These are phyloP conservation scores for Termitomyces sp. DNA, from an alignment of 768 basidiomycete species.

Conservation along the genomic window DNA sequence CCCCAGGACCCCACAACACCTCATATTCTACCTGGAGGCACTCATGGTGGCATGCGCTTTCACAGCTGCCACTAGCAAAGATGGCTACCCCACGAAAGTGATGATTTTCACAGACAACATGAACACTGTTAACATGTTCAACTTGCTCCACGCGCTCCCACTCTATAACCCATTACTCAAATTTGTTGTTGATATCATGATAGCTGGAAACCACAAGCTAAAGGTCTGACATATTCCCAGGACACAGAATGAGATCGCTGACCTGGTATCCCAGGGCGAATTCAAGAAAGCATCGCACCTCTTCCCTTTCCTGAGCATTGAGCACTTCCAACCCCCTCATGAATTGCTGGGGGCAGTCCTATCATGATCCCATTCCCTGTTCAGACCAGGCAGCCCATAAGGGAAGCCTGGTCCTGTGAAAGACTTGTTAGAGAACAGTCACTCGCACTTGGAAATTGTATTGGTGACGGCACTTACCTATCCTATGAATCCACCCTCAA, in stretches of 20 bases:
- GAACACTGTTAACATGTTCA: constrained; percentile 21
- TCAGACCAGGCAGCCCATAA: constrained; percentile 25
- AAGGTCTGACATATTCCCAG: constrained; percentile 15
- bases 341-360: too few relatives aligned
- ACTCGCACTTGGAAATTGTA: constrained; percentile 18
- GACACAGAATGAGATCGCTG: too few relatives aligned
- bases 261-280: too few relatives aligned
- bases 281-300: too few relatives aligned
- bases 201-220: constrained; percentile 5
- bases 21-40: constrained; percentile 25
- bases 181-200: constrained; percentile 12
- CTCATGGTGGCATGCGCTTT: constrained; percentile 16
- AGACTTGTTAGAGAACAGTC: constrained; percentile 24
- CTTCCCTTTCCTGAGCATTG: too few relatives aligned
- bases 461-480: constrained; percentile 16
- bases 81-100: neutral
- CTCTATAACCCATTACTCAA: constrained; percentile 17
- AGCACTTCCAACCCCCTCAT: too few relatives aligned
- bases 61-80: neutral
- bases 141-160: constrained; percentile 1
- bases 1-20: too few relatives aligned
- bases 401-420: constrained; percentile 31
- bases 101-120: constrained; percentile 20
- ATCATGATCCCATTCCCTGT: too few relatives aligned
- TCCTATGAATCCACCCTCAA: constrained; percentile 28